These are phyloP conservation scores for Remersonia thermophila DNA, from an alignment of 2,329 filamentous ascomycete genomes.

Conservation along the genomic window DNA sequence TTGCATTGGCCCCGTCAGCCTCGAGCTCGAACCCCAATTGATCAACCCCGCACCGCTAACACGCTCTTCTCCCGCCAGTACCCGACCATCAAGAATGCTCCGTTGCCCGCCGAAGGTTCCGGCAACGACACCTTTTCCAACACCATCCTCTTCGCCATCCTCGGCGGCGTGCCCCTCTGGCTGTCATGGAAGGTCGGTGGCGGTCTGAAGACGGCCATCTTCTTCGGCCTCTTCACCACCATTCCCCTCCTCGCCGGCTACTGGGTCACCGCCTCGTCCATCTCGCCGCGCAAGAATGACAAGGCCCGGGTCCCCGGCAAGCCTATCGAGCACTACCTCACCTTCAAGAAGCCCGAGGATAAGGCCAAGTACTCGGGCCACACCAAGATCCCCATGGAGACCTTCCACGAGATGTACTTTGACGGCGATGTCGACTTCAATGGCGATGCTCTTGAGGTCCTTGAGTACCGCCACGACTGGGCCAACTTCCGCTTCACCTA, in stretches of 20 bases:
- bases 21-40: neutral
- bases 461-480: slow-evolving; percentile 97
- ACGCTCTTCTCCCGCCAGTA: slow-evolving; percentile 39
- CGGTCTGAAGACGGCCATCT: slow-evolving; percentile 74
- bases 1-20: neutral
- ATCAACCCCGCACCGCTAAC: slow-evolving; percentile 3
- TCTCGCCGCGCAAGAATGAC: slow-evolving; percentile 83
- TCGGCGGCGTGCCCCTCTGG: slow-evolving; percentile 64
- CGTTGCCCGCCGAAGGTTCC: slow-evolving; percentile 78
- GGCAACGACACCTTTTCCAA: slow-evolving; percentile 84
- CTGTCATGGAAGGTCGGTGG: slow-evolving; percentile 73
- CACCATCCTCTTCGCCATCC: slow-evolving; percentile 55
- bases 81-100: slow-evolving; percentile 83
- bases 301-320: slow-evolving; percentile 79
- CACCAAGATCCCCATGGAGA: slow-evolving; percentile 79
- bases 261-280: slow-evolving; percentile 68
- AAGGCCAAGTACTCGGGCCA: slow-evolving; percentile 58
- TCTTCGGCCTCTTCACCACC: slow-evolving; percentile 69
- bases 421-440: slow-evolving; percentile 92
- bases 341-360: slow-evolving; percentile 57
- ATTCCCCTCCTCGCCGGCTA: slow-evolving; percentile 70
- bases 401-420: slow-evolving; percentile 97
- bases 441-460: slow-evolving; percentile 73
- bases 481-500: slow-evolving; percentile 85
- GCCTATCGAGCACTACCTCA: slow-evolving; percentile 81